These are phyloP conservation scores for Aspergillus pseudoterreus DNA, from an alignment of 2,329 filamentous ascomycete genomes.

Conservation along the genomic window DNA sequence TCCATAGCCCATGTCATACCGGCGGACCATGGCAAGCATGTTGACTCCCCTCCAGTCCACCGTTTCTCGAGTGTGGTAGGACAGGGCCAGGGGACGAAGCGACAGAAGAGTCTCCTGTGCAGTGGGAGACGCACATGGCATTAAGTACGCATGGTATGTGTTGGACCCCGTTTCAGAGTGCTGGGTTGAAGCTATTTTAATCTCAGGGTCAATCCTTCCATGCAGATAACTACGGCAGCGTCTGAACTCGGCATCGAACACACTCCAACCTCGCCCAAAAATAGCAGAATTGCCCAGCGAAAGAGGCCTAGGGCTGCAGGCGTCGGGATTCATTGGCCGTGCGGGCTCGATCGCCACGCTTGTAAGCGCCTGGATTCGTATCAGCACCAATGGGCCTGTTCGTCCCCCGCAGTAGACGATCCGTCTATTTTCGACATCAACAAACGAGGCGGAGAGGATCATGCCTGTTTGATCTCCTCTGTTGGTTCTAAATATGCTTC, in stretches of 20 bases:
- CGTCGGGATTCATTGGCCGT: neutral
- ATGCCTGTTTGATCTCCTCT: neutral
- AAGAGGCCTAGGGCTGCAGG: neutral
- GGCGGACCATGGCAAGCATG: neutral
- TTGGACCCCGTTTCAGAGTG: conserved; percentile 4
- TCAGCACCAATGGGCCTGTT: conserved; percentile 3
- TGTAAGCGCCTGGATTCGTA: conserved; percentile 2
- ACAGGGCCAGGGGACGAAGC: neutral
- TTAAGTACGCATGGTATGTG: neutral
- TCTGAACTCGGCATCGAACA: neutral
- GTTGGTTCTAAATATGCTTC: neutral
- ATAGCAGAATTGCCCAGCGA: neutral
- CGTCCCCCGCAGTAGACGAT: neutral
- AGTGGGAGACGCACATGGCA: neutral
- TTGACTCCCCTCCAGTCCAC: neutral
- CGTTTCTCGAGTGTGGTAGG: neutral
- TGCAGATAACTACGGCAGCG: neutral
- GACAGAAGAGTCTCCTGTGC: neutral
- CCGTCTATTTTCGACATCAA: neutral
- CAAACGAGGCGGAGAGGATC: neutral
- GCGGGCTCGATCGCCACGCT: neutral
- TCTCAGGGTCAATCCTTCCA: conserved; percentile 1
- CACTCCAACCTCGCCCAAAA: neutral
- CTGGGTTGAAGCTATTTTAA: conserved; percentile 13
- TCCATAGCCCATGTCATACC: neutral